Percentiles rank a stretch among this genome's conserved stretches.
phyloP scores from a whole-genome alignment of 257 asterid species.

The Fraxinus cuspidata region DNA sequence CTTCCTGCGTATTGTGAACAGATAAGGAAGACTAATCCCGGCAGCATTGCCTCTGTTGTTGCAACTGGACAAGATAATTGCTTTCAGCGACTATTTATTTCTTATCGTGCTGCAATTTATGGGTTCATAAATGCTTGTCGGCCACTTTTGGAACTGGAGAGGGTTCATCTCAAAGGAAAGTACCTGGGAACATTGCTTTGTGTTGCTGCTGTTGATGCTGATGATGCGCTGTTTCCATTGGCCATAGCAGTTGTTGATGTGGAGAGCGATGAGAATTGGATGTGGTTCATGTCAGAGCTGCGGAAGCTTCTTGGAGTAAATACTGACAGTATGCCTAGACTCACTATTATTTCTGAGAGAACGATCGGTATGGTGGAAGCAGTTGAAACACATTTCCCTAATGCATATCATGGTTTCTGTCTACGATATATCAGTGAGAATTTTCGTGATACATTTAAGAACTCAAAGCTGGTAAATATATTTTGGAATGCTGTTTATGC shows the following conservation, averaged over 20 bases:
- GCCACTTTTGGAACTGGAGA: constrained; percentile 86
- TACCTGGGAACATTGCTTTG: constrained; percentile 79
- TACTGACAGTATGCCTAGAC: constrained; percentile 85
- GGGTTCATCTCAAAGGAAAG: constrained; percentile 92
- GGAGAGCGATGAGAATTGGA: constrained; percentile 89
- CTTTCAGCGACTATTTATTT: constrained; percentile 78
- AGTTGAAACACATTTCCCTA: constrained; percentile 86
- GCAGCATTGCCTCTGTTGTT: constrained; percentile 79
- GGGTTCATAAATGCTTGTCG: constrained; percentile 91
- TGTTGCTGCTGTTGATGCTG: constrained; percentile 92
- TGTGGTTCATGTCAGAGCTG: constrained; percentile 96
- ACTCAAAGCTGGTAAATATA: constrained; percentile 84
- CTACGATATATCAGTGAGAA: constrained; percentile 78
- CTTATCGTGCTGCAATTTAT: constrained; percentile 87
- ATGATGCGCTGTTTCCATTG: constrained; percentile 78
- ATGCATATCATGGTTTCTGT: constrained; percentile 88
- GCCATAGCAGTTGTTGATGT: constrained; percentile 80
- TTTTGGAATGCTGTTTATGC: constrained; percentile 98
- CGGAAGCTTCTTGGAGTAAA: constrained; percentile 93
- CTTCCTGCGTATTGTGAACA: constrained; percentile 93
- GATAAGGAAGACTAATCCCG: constrained; percentile 90
- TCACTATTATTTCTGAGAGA: constrained; percentile 88
- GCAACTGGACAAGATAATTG: constrained; percentile 82
- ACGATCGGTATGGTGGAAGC: constrained; percentile 78
- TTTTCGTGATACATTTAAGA: constrained; percentile 90